These are phyloP conservation scores for Russula earlei DNA, from an alignment of 768 basidiomycete species.

Conservation along the genomic window DNA sequence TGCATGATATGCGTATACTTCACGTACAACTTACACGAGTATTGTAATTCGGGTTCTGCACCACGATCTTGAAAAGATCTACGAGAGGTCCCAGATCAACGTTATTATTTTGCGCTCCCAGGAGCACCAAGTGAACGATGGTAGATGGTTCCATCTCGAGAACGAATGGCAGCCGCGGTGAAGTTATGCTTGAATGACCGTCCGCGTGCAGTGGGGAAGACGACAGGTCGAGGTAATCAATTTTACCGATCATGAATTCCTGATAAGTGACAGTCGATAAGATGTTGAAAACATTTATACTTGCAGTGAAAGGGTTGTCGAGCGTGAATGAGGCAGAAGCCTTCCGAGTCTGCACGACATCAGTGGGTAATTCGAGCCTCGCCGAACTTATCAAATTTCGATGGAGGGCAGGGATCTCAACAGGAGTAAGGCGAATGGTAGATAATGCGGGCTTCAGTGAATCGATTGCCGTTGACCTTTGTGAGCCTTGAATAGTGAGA, in stretches of 20 bases:
- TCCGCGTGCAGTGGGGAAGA: constrained; percentile 47
- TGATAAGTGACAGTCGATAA: constrained; percentile 46
- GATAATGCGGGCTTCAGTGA: constrained; percentile 56
- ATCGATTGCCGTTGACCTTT: constrained; percentile 45
- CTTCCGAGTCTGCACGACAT: constrained; percentile 52
- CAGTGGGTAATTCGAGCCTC: constrained; percentile 47
- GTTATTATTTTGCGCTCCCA: constrained; percentile 42
- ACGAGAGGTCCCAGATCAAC: constrained; percentile 55
- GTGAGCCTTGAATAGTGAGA: constrained; percentile 47
- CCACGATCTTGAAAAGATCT: constrained; percentile 44
- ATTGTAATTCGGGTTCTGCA: constrained; percentile 40
- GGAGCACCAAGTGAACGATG: constrained; percentile 47
- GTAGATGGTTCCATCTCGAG: constrained; percentile 54
- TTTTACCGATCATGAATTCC: constrained; percentile 46
- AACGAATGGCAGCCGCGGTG: constrained; percentile 47
- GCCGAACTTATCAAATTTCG: constrained; percentile 50
- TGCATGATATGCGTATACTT: background rate
- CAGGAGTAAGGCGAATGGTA: constrained; percentile 48
- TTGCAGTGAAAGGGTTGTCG: constrained; percentile 63
- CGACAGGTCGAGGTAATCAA: constrained; percentile 45
- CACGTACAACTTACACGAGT: constrained; percentile 36
- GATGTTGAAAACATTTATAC: constrained; percentile 52
- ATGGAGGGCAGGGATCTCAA: constrained; percentile 55
- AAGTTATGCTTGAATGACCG: constrained; percentile 51
- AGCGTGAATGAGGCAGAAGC: constrained; percentile 51